Base-by-base conservation (phyloP, 495 filamentous ascomycete species). In the Hypoxylon crocopeplum region DNA sequence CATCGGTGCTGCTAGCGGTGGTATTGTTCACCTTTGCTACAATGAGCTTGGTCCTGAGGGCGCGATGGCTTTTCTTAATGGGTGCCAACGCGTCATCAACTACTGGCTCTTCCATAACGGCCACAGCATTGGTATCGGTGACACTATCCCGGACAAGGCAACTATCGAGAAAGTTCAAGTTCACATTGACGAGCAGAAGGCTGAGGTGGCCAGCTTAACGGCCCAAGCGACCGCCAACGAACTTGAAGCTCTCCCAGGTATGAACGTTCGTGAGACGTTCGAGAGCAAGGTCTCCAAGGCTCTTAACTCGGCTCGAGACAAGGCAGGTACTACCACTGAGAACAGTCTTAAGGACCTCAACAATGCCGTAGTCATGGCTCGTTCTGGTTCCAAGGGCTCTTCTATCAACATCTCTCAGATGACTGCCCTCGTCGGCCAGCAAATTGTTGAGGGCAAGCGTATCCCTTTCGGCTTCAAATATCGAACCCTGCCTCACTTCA, bases 391-490 rank as follows among this genome's bases (percentile, higher is more conserved):
- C 53, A 99, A 99, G 79, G 94, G 94, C 62, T 96, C 94, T 4
- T 90, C 90, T 2, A 98, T 98, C 77, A 99, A 99, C 71, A 98
- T 99, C 62, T 97, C 95, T 13, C 94, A 99, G 74, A 99, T 99
- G 94, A 93, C 92, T 41, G 93, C 95, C 10, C 81, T 97, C 44
- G 94, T 99, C 16, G 94, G 94, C 45, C 94, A 99, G 63, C 94
- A 99, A 70, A 94, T 92, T 25, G 92, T 99, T 12, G 94, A 99
- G 72, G 94, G 94, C 62, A 97, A 97, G 77, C 93, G 94, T 78
- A 97, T 99, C 79, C 94, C 95, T 0, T 99, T 99, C 69, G 94
- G 94, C 22, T 99, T 99, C 85, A 97, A 97, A 70, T 98, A 98
- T 69, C 90, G 94, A 24, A 96, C 94, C 0, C 77, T 99, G 40